phyloP scores from a whole-genome alignment of 2,329 filamentous ascomycete species.

The Didymella lethalis region DNA sequence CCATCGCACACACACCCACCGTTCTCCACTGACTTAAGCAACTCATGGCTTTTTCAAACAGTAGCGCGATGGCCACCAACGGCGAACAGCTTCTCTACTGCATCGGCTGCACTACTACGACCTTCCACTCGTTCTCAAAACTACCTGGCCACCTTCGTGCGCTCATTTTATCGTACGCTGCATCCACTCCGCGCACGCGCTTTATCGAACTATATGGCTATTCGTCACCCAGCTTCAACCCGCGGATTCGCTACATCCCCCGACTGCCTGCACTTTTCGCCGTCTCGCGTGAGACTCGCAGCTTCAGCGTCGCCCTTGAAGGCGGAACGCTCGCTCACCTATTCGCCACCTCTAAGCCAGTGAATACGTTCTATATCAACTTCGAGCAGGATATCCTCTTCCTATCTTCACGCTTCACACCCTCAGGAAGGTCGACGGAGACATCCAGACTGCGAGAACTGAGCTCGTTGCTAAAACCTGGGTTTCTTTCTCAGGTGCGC shows the following conservation, averaged over 20 bases:
- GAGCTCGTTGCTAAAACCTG: background rate
- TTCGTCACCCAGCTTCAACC: slow-evolving; percentile 8
- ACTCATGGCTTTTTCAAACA: background rate
- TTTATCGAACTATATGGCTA: slow-evolving; percentile 27
- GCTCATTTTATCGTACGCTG: slow-evolving; percentile 2
- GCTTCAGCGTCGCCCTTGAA: slow-evolving; percentile 17
- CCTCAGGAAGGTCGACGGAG: slow-evolving; percentile 10
- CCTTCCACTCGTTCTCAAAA: background rate
- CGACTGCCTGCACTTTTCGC: slow-evolving; percentile 23
- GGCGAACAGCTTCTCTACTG: background rate
- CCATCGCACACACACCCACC: background rate
- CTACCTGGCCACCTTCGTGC: slow-evolving; percentile 2
- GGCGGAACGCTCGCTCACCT: slow-evolving; percentile 21
- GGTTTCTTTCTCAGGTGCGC: background rate
- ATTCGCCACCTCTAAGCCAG: background rate
- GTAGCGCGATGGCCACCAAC: background rate
- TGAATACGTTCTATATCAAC: slow-evolving; percentile 12
- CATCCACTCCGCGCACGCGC: slow-evolving; percentile 20
- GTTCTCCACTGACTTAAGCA: background rate
- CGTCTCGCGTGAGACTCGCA: slow-evolving; percentile 15
- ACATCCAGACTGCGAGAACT: slow-evolving; percentile 17
- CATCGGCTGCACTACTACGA: background rate
- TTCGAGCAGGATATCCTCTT: slow-evolving; percentile 21
- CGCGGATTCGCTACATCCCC: slow-evolving; percentile 21
- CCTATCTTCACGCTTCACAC: slow-evolving; percentile 24